Conservation (phyloP, 1,284 basidiomycete species). For the Trichosporon coremiiforme region DNA sequence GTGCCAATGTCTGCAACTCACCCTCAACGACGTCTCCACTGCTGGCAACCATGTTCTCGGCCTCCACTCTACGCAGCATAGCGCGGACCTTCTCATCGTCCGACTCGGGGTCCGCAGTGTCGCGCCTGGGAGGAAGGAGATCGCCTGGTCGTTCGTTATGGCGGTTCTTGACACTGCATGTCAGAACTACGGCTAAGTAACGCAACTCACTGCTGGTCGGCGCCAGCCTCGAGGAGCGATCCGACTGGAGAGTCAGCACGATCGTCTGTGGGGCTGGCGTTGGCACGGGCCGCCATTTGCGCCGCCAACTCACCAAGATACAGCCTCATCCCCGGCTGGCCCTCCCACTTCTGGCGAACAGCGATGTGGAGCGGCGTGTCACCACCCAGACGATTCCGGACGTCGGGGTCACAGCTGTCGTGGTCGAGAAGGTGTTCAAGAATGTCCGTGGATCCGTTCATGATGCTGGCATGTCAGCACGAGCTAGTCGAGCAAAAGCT, state of each 20-base stretch:
- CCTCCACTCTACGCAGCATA: constrained; percentile 47
- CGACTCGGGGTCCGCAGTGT: constrained; percentile 42
- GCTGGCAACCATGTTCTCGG: constrained; percentile 45
- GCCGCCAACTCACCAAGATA: constrained; percentile 53
- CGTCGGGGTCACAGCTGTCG: constrained; percentile 81
- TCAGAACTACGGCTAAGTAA: neutral
- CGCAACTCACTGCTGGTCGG: constrained; percentile 65
- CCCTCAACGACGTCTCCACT: constrained; percentile 54
- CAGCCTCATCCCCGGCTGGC: constrained; percentile 61
- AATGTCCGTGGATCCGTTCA: constrained; percentile 64
- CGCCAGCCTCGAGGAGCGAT: constrained; percentile 73
- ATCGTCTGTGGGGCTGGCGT: constrained; percentile 1
- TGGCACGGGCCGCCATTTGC: neutral
- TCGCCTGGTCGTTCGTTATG: constrained; percentile 65
- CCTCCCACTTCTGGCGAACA: constrained; percentile 64
- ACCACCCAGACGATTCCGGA: constrained; percentile 70
- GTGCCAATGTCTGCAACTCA: constrained; percentile 31
- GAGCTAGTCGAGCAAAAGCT: constrained; percentile 47
- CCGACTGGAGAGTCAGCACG: constrained; percentile 58
- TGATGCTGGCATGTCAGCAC: constrained; percentile 37
- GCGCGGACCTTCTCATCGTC: constrained; percentile 51
- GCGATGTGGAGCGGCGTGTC: constrained; percentile 84
- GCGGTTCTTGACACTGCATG: constrained; percentile 70
- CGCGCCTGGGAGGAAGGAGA: constrained; percentile 59
- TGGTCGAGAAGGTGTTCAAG: constrained; percentile 72